These are phyloP conservation scores for Macrolepiota fuliginosa DNA, from an alignment of 768 basidiomycete genomes.

Conservation along the genomic window DNA sequence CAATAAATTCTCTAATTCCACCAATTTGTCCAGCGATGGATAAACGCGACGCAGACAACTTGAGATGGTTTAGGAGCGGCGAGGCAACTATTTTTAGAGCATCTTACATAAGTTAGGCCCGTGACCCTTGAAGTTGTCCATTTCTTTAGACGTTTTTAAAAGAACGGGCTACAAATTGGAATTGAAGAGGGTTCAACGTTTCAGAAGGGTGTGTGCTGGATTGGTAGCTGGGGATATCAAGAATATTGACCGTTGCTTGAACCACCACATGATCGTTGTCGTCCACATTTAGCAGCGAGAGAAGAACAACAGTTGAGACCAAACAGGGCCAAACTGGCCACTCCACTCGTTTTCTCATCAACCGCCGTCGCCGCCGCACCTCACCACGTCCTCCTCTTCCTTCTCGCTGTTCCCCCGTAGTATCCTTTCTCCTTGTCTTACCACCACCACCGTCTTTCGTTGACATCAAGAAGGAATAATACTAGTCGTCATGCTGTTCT, in stretches of 20 bases:
- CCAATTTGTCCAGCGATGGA: too few species aligned
- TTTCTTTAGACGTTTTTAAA: background rate
- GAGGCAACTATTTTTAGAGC: too few species aligned
- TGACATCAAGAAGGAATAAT: background rate
- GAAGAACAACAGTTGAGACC: constrained; percentile 20
- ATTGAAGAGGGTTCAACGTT: background rate
- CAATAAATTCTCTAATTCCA: background rate
- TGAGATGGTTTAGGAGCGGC: too few species aligned
- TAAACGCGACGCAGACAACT: too few species aligned
- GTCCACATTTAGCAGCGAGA: background rate
- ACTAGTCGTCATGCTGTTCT: constrained; percentile 35
- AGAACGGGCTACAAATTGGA: background rate
- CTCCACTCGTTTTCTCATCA: constrained; percentile 28
- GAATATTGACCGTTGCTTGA: background rate
- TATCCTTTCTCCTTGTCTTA: background rate
- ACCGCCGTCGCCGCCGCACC: constrained; percentile 24
- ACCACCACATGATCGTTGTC: constrained; percentile 2
- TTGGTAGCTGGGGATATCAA: background rate
- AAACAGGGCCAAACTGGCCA: constrained; percentile 29
- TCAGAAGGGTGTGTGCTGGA: background rate
- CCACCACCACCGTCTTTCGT: background rate
- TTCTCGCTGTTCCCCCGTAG: constrained; percentile 10
- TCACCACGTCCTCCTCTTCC: constrained; percentile 13
- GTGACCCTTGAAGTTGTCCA: background rate
- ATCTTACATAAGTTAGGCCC: too few species aligned